A percentile compares a stretch with the other conserved stretches of the same genome.
These are phyloP conservation scores for Cordyceps javanica DNA, from an alignment of 2,329 filamentous ascomycete species.

Conservation along the genomic window DNA sequence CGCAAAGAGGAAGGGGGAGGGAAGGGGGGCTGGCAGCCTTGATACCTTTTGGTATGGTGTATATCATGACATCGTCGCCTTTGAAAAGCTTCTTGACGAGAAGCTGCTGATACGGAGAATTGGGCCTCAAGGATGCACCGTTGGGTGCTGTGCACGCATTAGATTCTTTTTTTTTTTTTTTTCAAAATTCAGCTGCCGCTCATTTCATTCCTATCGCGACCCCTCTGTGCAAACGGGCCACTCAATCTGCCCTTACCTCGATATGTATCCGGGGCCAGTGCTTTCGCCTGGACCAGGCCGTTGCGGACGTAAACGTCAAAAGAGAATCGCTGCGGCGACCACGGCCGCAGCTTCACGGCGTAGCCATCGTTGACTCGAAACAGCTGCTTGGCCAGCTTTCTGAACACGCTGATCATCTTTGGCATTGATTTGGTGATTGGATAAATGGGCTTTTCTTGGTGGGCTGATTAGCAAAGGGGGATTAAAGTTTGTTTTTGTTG, in stretches of 20 bases:
- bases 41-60: conserved; percentile 15
- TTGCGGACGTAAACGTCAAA: conserved; percentile 1
- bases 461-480: too few species aligned
- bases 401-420: conserved; percentile 11
- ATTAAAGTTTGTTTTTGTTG: too few species aligned
- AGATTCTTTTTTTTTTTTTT: too few species aligned
- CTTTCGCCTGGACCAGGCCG: conserved; percentile 10
- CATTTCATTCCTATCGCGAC: too few species aligned
- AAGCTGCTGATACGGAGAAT: conserved; percentile 17
- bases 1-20: too few species aligned
- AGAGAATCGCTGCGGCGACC: conserved; percentile 8
- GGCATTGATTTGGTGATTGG: neutral
- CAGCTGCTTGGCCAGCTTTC: conserved; percentile 13
- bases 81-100: conserved; percentile 15
- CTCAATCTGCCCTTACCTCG: conserved; percentile 10
- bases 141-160: conserved; percentile 16
- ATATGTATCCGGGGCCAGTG: conserved; percentile 11
- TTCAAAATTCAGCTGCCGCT: too few species aligned
- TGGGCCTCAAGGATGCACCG: conserved; percentile 18
- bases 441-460: too few species aligned
- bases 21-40: too few species aligned
- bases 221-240: too few species aligned
- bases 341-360: conserved; percentile 9
- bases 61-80: conserved; percentile 15
- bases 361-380: conserved; percentile 16